These are phyloP conservation scores for Talaromyces marneffei DNA, from an alignment of 2,329 filamentous ascomycete genomes.

Conservation along the genomic window DNA sequence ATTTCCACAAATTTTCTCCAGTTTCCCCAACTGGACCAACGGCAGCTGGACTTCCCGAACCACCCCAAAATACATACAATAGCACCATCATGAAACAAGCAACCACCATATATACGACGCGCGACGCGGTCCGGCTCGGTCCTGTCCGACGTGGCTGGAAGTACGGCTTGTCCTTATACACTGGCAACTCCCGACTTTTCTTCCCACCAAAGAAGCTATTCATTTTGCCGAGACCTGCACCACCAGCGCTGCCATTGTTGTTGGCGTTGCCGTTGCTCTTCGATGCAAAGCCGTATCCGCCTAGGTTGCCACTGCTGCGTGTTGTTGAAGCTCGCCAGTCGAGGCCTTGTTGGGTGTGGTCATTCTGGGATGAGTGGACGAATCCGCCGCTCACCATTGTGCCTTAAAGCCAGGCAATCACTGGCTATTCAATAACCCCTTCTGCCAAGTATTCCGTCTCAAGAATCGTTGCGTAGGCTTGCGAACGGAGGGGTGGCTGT, in stretches of 20 bases:
- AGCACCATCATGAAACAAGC: constrained; percentile 48
- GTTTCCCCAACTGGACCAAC: constrained; percentile 27
- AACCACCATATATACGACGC: constrained; percentile 53
- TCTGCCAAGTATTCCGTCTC: neutral
- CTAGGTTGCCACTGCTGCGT: constrained; percentile 29
- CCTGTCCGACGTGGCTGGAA: constrained; percentile 49
- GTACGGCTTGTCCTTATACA: constrained; percentile 99
- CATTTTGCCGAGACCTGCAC: constrained; percentile 53
- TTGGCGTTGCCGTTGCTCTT: constrained; percentile 38
- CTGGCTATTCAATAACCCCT: neutral
- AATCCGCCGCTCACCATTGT: constrained; percentile 20
- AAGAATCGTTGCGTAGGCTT: no score
- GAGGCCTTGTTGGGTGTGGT: constrained; percentile 60
- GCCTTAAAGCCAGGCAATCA: neutral
- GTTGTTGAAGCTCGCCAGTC: constrained; percentile 54
- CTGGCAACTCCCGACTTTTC: constrained; percentile 60
- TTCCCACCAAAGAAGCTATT: constrained; percentile 57
- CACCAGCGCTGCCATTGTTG: constrained; percentile 16
- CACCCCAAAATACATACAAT: constrained; percentile 57
- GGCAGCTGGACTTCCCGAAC: constrained; percentile 18
- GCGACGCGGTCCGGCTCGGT: constrained; percentile 57
- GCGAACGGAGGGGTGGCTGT: neutral
- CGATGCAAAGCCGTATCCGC: constrained; percentile 33
- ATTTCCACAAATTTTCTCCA: constrained; percentile 48
- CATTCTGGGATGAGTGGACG: constrained; percentile 63